Base-by-base conservation (phyloP, 306 rosid genomes). In the Quillaja saponaria region DNA sequence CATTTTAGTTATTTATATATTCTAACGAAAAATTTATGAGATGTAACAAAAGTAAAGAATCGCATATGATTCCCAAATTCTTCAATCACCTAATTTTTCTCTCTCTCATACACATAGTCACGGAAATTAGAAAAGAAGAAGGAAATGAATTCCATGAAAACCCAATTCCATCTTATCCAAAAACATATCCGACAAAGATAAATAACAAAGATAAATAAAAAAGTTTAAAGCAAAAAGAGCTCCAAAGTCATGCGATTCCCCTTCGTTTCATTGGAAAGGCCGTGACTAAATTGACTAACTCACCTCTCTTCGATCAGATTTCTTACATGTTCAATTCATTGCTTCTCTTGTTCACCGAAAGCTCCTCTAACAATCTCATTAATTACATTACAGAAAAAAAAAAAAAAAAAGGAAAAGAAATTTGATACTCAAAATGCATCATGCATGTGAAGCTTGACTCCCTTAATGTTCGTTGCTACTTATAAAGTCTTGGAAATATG, bases 221-320 rank as follows among this genome's bases (percentile, higher is more conserved):
- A n/a, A 48, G 10, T 69, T 53, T 56, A 58, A 14, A 21, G 16
- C 28, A 12, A 52, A 18, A 55, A 21, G 33, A 19, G 25, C 3
- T 0, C 34, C 31, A 19, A 49, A 57, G 60, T 70, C 89, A 47
- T 71, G 81, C 47, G 74, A 57, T 66, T 58, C 80, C 72, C 61
- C 63, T 72, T 75, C 52, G 68, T 41, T 63, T 64, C 58, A 21
- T 58, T 13, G 65, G 33, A 49, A 61, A 49, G 57, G 64, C 60
- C 82, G 87, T 87, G 95, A 78, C 45, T 46, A 48, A 75, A 80
- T 64, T 44, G 56, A 68, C 63, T 8, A 34, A 17, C 34, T 62
- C 72, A 72, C 68, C 80, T 48, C 59, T 66, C 66, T 69, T 76
- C 52, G 39, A 40, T 25, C 31, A n/a, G n/a, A n/a, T n/a, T n/a